A percentile compares a stretch with the other conserved stretches of the same genome.
These are phyloP conservation scores for Cairneyella variabilis DNA, from an alignment of 495 filamentous ascomycete genomes.

Conservation along the genomic window DNA sequence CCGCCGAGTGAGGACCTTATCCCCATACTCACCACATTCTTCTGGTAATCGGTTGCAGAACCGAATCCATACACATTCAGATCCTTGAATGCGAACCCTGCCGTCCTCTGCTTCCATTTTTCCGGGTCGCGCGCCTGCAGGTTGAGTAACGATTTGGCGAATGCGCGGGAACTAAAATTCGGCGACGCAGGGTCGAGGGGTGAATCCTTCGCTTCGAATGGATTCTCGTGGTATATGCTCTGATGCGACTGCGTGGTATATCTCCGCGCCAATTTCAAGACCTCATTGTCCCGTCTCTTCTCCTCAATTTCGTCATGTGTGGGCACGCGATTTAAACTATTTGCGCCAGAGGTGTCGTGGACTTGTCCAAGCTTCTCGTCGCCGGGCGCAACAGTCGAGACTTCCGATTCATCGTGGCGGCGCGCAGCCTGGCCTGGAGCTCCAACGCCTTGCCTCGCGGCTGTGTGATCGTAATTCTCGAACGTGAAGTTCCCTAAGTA, in stretches of 20 bases:
- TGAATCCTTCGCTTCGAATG: constrained; percentile 1
- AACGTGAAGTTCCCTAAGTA: background rate
- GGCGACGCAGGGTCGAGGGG: constrained; percentile 7
- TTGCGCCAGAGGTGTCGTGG: background rate
- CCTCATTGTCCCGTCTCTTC: constrained; percentile 8
- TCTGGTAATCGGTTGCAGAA: constrained; percentile 73
- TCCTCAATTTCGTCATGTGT: constrained; percentile 7
- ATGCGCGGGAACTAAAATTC: constrained; percentile 49
- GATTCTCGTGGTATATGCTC: constrained; percentile 9
- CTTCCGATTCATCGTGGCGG: background rate
- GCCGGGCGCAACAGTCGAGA: background rate
- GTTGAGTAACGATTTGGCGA: constrained; percentile 51
- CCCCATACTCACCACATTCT: constrained; percentile 43
- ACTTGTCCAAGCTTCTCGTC: background rate
- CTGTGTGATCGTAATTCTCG: background rate
- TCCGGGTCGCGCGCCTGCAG: constrained; percentile 33
- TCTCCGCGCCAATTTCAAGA: constrained; percentile 7
- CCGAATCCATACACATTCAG: constrained; percentile 75
- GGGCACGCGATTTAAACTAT: background rate
- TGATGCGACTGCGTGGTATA: constrained; percentile 13
- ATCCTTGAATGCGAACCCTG: constrained; percentile 50
- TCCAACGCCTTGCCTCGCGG: background rate
- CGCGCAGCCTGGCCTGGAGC: background rate
- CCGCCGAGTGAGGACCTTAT: background rate
- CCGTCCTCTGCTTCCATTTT: constrained; percentile 39